Percentiles rank a stretch among this genome's conserved stretches.
Conservation (phyloP, 768 basidiomycete genomes). For the Trametes meyenii region DNA sequence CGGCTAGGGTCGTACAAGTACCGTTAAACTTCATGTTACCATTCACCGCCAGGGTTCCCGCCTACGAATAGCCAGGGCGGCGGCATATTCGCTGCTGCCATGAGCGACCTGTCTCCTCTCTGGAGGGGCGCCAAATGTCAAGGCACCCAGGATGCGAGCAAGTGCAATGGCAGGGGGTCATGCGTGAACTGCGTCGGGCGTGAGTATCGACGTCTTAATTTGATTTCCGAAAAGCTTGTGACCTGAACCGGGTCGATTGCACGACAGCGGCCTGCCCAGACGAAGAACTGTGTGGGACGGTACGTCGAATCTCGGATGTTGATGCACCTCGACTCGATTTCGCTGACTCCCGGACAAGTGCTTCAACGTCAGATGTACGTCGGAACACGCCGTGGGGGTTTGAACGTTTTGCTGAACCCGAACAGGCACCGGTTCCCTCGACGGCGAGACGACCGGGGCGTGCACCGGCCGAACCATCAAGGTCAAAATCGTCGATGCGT, state of each 20-base stretch:
- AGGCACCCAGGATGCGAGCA: slow-evolving; percentile 33
- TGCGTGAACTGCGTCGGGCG: slow-evolving; percentile 37
- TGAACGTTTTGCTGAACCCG: no score
- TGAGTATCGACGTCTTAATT: slow-evolving; percentile 13
- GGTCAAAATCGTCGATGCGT: slow-evolving; percentile 40
- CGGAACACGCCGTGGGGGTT: no score
- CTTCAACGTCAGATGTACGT: slow-evolving; percentile 35
- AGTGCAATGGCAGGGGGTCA: slow-evolving; percentile 31
- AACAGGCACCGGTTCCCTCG: slow-evolving; percentile 32
- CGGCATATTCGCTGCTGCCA: slow-evolving; percentile 36
- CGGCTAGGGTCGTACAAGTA: background rate
- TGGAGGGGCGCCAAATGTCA: slow-evolving; percentile 35
- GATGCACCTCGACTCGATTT: no score
- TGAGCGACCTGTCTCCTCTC: slow-evolving; percentile 37
- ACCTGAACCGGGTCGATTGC: no score
- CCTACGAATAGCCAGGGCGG: slow-evolving; percentile 36
- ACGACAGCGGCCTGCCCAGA: slow-evolving; percentile 27
- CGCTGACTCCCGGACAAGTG: slow-evolving; percentile 24
- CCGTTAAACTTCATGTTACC: no score
- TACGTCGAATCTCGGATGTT: background rate
- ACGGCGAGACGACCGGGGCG: slow-evolving; percentile 32
- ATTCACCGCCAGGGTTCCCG: slow-evolving; percentile 24
- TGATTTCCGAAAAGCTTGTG: background rate
- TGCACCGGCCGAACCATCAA: slow-evolving; percentile 38
- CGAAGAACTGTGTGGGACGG: slow-evolving; percentile 26